Conservation (phyloP, 148 eudicot species). For the Vaccinium myrtillus region DNA sequence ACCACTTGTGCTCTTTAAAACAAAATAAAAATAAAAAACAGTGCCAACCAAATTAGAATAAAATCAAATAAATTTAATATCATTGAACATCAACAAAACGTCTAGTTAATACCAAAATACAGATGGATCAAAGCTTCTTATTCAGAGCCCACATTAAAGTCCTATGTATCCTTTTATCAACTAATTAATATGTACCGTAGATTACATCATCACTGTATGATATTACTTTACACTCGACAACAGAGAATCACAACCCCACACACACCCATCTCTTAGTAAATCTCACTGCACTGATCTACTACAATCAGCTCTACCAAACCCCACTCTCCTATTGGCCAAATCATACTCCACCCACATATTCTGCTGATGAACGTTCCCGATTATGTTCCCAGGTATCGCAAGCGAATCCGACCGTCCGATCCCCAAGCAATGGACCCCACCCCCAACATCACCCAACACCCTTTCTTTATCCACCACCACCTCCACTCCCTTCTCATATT, state of each 20-base stretch:
- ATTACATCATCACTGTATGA: neutral
- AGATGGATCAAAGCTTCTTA: neutral
- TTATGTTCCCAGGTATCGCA: constrained; percentile 38
- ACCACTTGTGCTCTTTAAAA: neutral
- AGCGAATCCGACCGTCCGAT: constrained; percentile 50
- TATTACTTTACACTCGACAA: neutral
- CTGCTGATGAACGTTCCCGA: constrained; percentile 60
- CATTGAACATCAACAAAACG: neutral
- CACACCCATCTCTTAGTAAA: too few species aligned
- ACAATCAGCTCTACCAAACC: constrained; percentile 54
- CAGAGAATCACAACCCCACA: neutral
- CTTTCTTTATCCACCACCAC: constrained; percentile 30
- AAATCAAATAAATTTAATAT: neutral
- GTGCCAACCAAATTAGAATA: neutral
- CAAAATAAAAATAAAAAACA: neutral
- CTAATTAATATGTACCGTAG: constrained; percentile 1
- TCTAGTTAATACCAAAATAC: neutral
- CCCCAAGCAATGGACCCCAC: constrained; percentile 53
- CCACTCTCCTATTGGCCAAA: constrained; percentile 40
- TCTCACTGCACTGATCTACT: constrained; percentile 26
- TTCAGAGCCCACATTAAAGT: neutral
- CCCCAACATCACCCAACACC: constrained; percentile 37
- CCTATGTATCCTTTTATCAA: neutral
- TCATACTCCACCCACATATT: constrained; percentile 59
- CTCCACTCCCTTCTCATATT: constrained; percentile 45